phyloP scores from a whole-genome alignment of 257 asterid species.

The Cynanchum wilfordii region DNA sequence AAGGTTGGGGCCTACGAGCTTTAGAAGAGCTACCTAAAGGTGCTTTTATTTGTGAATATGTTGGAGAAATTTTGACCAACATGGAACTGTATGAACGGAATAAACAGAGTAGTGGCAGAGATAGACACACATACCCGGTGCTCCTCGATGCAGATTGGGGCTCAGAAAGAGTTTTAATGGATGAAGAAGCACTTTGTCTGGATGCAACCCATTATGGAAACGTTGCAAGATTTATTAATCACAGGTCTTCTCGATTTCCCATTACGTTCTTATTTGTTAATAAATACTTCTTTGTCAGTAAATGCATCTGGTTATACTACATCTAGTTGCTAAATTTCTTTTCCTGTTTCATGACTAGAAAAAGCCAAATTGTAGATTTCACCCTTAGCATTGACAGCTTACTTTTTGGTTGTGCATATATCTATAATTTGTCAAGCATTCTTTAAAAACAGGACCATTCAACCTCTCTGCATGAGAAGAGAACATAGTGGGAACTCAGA shows the following conservation, averaged over 20 bases:
- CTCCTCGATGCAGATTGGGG: slow-evolving; percentile 51
- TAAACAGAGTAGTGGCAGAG: slow-evolving; percentile 18
- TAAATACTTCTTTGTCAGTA: background rate
- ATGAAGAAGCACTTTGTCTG: slow-evolving; percentile 47
- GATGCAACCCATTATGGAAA: slow-evolving; percentile 45
- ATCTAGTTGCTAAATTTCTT: background rate
- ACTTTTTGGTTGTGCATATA: background rate
- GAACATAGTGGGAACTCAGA: background rate
- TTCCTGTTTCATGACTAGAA: background rate
- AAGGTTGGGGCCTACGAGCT: slow-evolving; percentile 82
- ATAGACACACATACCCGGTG: slow-evolving; percentile 39
- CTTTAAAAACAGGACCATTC: background rate
- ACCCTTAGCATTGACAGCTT: background rate
- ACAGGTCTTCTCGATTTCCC: slow-evolving; percentile 24
- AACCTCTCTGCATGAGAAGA: background rate
- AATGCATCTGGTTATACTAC: background rate
- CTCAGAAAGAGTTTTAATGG: slow-evolving; percentile 36
- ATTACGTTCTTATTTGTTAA: background rate
- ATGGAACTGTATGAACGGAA: slow-evolving; percentile 35
- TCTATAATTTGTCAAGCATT: background rate
- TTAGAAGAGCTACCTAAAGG: slow-evolving; percentile 73
- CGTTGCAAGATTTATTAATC: slow-evolving; percentile 46
- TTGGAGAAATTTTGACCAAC: slow-evolving; percentile 42
- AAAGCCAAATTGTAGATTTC: background rate
- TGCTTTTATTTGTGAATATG: slow-evolving; percentile 60